Evolutionary conservation across 2,329 filamentous ascomycete species (phyloP), one percentile per base, ranked within the genome.

Genomic region (Ceratocystis alfenasii): DNA sequence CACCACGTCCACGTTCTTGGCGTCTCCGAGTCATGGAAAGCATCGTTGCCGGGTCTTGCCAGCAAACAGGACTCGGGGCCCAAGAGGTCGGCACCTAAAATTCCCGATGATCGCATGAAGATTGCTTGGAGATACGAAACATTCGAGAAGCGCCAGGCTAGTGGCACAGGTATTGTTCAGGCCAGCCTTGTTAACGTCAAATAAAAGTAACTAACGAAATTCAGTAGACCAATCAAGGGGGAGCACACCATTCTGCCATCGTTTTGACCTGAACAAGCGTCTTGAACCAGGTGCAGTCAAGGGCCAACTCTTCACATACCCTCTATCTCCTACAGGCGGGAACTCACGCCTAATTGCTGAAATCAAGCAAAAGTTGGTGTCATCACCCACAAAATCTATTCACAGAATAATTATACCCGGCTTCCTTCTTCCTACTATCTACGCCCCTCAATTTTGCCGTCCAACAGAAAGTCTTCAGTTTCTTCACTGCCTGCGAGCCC

Each of bases 61-160:
- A 46, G 55, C 30, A 67, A 66, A 25, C 67, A 66, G 25, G 20
- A 60, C 10, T 62, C 48, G 22, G 45, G 33, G 17, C 48, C 53
- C 7, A 48, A 33, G 28, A 63, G 57, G n/a, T 15, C 66, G 20
- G 8, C 8, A 10, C 15, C 64, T 3, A 63, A 55, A 36, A 44
- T 12, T 2, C 48, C 50, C 3, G 64, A 67, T 28, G 80, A 81
- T 15, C 88, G 93, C 69, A 97, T 99, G 94, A 97, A 96, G 78
- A 99, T 99, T 78, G 94, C 94, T 2, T 99, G 94, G 94, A 83
- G 94, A 74, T 99, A 99, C 76, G 92, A 97, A 75, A 83, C 85
- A 44, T 76, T 97, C 64, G 88, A 88, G 17, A 87, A 75, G 65
- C 70, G 88, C 69, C 86, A 86, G 70, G 85, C 85, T 53, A 80